Evolutionary conservation across 2,329 filamentous ascomycete species (phyloP).

Genomic region (Penicillium occitanis): DNA sequence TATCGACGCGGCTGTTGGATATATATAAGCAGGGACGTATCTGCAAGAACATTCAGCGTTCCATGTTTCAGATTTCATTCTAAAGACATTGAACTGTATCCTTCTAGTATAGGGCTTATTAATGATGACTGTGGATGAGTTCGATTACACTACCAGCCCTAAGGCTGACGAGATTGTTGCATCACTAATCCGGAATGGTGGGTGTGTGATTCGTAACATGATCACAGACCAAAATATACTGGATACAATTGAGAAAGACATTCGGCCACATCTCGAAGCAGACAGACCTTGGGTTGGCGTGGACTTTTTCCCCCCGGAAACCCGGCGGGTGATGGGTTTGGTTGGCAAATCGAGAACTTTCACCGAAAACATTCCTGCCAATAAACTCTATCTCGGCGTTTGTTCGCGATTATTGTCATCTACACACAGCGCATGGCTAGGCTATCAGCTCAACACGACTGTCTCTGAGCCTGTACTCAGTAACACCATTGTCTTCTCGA

Average conservation of each 20-base stretch:
- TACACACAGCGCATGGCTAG: neutral
- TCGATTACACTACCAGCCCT: neutral
- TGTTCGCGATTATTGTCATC: neutral
- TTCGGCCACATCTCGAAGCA: neutral
- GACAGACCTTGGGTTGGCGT: neutral
- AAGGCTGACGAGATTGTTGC: neutral
- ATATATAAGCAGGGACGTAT: neutral
- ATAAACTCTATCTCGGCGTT: neutral
- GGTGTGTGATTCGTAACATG: neutral
- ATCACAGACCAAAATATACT: neutral
- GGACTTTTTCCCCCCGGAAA: conserved; percentile 15
- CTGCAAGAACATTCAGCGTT: neutral
- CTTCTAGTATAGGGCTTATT: neutral
- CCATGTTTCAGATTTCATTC: neutral
- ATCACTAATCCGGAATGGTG: neutral
- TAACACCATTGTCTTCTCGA: conserved; percentile 15
- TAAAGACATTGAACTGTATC: neutral
- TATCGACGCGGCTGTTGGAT: neutral
- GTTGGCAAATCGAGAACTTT: conserved; percentile 11
- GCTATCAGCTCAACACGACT: neutral
- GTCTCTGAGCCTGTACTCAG: neutral
- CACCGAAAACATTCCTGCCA: neutral
- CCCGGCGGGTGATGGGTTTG: conserved; percentile 5
- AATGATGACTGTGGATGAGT: neutral
- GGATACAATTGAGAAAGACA: neutral